phyloP scores from a whole-genome alignment of 2,329 filamentous ascomycete species.

The Exserohilum turcica region DNA sequence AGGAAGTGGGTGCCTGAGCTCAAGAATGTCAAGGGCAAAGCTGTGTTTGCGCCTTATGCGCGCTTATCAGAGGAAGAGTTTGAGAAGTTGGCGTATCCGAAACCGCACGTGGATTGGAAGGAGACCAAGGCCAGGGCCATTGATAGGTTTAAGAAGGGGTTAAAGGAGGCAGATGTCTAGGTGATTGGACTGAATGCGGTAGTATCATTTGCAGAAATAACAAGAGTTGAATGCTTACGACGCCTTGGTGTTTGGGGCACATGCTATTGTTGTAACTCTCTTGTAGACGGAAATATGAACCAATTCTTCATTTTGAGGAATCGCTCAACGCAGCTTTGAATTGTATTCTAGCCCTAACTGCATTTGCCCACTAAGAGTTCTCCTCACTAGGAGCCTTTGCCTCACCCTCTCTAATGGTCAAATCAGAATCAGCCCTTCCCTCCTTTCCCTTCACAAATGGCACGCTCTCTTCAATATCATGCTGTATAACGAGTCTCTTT shows the following conservation, averaged over 20 bases:
- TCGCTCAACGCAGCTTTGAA: no score
- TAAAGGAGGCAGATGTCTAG: slow-evolving; percentile 43
- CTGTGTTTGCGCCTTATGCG: slow-evolving; percentile 55
- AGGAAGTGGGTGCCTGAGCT: slow-evolving; percentile 48
- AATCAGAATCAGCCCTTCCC: slow-evolving; percentile 7
- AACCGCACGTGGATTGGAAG: slow-evolving; percentile 53
- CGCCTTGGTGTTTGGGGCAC: no score
- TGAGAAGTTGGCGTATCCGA: slow-evolving; percentile 54
- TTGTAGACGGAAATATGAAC: no score
- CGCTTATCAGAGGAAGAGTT: slow-evolving; percentile 54
- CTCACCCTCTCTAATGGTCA: slow-evolving; percentile 1
- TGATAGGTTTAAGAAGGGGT: slow-evolving; percentile 52
- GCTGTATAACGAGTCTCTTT: slow-evolving; percentile 59
- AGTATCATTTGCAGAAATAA: not conserved
- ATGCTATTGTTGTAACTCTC: no score
- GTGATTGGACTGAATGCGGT: not conserved
- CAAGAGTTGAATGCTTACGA: no score
- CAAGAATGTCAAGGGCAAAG: slow-evolving; percentile 52
- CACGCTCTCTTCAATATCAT: slow-evolving; percentile 49
- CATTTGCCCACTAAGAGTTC: not conserved
- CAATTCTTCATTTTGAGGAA: no score
- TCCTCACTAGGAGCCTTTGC: not conserved
- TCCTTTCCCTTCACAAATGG: slow-evolving; percentile 36
- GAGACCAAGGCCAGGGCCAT: slow-evolving; percentile 51
- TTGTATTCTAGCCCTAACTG: no score